Evolutionary conservation across 1,284 basidiomycete genomes (phyloP).

Genomic region (Malassezia restricta): DNA sequence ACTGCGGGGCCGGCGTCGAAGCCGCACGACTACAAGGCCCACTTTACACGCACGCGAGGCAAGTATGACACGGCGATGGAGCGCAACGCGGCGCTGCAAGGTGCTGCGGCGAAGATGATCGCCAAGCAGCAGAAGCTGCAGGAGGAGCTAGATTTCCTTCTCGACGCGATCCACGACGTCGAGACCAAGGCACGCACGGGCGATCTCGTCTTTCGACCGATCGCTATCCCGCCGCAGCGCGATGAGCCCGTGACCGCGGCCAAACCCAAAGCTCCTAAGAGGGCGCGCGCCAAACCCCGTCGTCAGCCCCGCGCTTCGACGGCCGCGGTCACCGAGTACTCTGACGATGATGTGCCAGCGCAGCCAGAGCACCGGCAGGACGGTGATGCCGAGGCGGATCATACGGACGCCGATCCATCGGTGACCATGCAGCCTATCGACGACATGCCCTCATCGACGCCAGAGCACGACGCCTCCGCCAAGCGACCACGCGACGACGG

Average conservation of each 20-base stretch:
- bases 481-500: slow-evolving; percentile 1
- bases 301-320: neutral
- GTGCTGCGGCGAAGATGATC: neutral
- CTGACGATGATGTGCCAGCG: slow-evolving; percentile 4
- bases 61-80: slow-evolving; percentile 11
- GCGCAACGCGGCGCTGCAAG: slow-evolving; percentile 8
- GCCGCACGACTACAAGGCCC: slow-evolving; percentile 15
- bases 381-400: neutral
- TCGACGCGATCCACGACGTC: slow-evolving; percentile 7
- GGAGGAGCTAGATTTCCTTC: slow-evolving; percentile 12
- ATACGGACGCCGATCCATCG: neutral
- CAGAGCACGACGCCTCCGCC: neutral
- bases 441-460: neutral
- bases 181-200: neutral
- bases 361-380: too few relatives aligned
- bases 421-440: too few relatives aligned
- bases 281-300: too few relatives aligned
- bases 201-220: neutral
- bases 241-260: neutral
- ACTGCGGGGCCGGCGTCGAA: neutral
- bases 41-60: slow-evolving; percentile 9
- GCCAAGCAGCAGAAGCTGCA: slow-evolving; percentile 9
- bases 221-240: neutral
- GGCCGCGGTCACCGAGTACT: slow-evolving; percentile 1
- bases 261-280: neutral